Evolutionary conservation across 768 basidiomycete genomes (phyloP), one percentile per base, ranked within the genome.

Genomic region (Tricholomella constricta): DNA sequence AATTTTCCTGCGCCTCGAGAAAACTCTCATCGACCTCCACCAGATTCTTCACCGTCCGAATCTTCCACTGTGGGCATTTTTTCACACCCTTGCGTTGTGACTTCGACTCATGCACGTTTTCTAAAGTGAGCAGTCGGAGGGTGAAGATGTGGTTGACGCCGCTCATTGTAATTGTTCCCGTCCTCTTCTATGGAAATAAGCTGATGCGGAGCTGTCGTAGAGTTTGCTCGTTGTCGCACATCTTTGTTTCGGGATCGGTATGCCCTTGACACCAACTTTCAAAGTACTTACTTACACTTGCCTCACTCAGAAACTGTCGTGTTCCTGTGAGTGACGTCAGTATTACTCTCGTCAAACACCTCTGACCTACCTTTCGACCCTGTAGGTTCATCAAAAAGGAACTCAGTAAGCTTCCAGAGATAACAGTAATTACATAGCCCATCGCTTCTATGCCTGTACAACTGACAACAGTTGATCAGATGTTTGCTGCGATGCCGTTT

Each of bases 401-500:
- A 27, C 62, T 77, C 11, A 48, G 51, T 3, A 63, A 58, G 22
- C 57, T 76, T 17, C 57, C 67, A 9, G 65, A 73, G 34, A 70
- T 75, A 20, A 72, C 66, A 8, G 75, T 75, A 44, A 17, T 63
- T 55, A n/a, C n/a, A n/a, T n/a, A n/a, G n/a, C n/a, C n/a, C n/a
- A n/a, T n/a, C n/a, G n/a, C n/a, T n/a, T n/a, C n/a, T n/a, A n/a
- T n/a, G n/a, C n/a, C n/a, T n/a, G n/a, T n/a, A n/a, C n/a, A n/a
- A n/a, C n/a, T n/a, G n/a, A n/a, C n/a, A n/a, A n/a, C n/a, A n/a
- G n/a, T n/a, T n/a, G n/a, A n/a, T 8, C 53, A 77, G 76, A 61
- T 74, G 7, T 64, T 68, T 36, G 75, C 75, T 1, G 76, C 74
- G 0, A 71, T 72, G 17, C 78, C 78, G 2, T 77, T 78, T 52